Conservation (phyloP, 305 asterid genomes). For the Solanum aculeatissimum region DNA sequence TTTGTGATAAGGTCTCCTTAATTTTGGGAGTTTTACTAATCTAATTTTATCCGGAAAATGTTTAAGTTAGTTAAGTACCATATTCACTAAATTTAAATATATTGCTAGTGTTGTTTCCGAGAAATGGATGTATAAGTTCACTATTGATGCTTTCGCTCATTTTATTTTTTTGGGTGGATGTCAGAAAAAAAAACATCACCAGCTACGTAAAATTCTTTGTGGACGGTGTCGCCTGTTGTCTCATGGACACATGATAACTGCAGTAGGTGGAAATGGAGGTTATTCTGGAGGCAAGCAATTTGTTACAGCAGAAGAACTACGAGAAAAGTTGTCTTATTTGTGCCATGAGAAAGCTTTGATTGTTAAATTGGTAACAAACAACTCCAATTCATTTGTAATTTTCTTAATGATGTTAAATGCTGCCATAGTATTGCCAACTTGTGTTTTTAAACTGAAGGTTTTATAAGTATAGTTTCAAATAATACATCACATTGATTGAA, state of each 20-base stretch:
- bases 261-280: slow-evolving; percentile 99
- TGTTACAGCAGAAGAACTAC: slow-evolving; percentile 92
- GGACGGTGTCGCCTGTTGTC: slow-evolving; percentile 94
- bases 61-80: background rate
- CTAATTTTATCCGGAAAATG: background rate
- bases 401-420: background rate
- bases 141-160: background rate
- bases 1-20: background rate
- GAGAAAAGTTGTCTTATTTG: slow-evolving; percentile 80
- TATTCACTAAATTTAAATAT: background rate
- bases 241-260: slow-evolving; percentile 96
- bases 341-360: slow-evolving; percentile 72
- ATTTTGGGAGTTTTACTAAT: background rate
- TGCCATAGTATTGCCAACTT: background rate
- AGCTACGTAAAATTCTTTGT: slow-evolving; percentile 65
- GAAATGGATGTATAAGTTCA: background rate
- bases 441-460: background rate
- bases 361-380: slow-evolving; percentile 59
- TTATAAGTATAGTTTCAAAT: background rate
- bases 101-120: background rate
- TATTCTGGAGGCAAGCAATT: slow-evolving; percentile 96
- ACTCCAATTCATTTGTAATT: background rate
- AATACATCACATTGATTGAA: background rate
- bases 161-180: background rate
- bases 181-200: slow-evolving; percentile 93